Percentiles rank a stretch among this genome's conserved stretches.
Evolutionary conservation across 2,329 filamentous ascomycete genomes (phyloP).

Genomic region (Sclerotinia subarctica): DNA sequence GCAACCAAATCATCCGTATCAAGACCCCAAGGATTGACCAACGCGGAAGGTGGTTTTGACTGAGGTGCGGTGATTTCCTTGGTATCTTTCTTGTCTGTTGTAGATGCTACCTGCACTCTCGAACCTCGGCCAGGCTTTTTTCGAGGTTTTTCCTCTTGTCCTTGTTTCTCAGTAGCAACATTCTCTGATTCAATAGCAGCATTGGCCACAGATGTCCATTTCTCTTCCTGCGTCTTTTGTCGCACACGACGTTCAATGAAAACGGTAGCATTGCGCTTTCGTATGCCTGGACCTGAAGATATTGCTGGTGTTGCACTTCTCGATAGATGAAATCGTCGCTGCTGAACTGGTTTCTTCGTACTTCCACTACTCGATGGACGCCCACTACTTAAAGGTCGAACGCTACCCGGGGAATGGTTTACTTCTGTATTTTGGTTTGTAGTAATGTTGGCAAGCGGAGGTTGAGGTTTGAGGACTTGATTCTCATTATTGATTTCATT

Average conservation of each 20-base stretch:
- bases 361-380: background rate
- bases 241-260: conserved; percentile 54
- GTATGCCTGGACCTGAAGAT: conserved; percentile 13
- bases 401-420: background rate
- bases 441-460: background rate
- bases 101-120: conserved; percentile 20
- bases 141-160: conserved; percentile 22
- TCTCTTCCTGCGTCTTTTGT: conserved; percentile 23
- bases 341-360: conserved; percentile 34
- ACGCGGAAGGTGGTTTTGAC: conserved; percentile 23
- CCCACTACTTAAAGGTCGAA: background rate
- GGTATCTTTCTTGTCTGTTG: background rate
- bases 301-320: conserved; percentile 40
- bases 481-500: conserved; percentile 5
- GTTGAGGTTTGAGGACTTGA: background rate
- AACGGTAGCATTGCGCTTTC: conserved; percentile 43
- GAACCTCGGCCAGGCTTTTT: conserved; percentile 34
- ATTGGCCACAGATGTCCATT: conserved; percentile 2
- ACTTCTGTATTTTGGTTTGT: background rate
- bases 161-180: conserved; percentile 5
- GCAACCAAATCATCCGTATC: conserved; percentile 46
- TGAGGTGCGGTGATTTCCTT: background rate
- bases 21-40: conserved; percentile 41
- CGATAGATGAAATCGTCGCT: conserved; percentile 56
- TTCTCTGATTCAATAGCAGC: background rate